phyloP scores from a whole-genome alignment of 2,329 filamentous ascomycete species.

The Thelonectria discophora region DNA sequence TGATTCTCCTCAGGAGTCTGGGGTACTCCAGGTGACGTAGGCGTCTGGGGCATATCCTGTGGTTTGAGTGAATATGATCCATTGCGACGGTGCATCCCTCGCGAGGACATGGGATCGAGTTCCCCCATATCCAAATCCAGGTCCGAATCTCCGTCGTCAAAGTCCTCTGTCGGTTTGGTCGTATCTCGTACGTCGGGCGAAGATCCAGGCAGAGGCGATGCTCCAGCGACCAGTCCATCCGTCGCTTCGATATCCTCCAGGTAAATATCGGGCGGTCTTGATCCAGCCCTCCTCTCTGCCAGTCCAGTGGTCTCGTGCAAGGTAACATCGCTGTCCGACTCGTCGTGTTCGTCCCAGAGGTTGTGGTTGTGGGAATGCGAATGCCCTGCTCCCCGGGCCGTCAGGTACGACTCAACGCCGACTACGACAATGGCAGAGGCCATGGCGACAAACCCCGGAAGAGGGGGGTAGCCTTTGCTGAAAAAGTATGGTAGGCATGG shows the following conservation, averaged over 20 bases:
- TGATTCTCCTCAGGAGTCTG: slow-evolving; percentile 66
- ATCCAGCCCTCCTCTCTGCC: slow-evolving; percentile 50
- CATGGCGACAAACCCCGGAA: slow-evolving; percentile 86
- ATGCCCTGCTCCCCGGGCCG: slow-evolving; percentile 71
- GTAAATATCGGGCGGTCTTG: slow-evolving; percentile 59
- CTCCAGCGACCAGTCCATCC: slow-evolving; percentile 65
- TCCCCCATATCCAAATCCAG: slow-evolving; percentile 70
- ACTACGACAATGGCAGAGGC: slow-evolving; percentile 83
- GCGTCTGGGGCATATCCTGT: slow-evolving; percentile 36
- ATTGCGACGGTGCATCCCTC: slow-evolving; percentile 37
- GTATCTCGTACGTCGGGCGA: slow-evolving; percentile 51
- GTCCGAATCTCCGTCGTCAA: slow-evolving; percentile 61
- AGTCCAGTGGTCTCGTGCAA: slow-evolving; percentile 45
- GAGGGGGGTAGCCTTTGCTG: slow-evolving; percentile 79
- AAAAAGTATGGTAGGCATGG: slow-evolving; percentile 82
- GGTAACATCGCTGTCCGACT: slow-evolving; percentile 45
- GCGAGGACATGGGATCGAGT: slow-evolving; percentile 56
- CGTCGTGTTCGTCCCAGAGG: slow-evolving; percentile 60
- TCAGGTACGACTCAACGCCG: slow-evolving; percentile 87
- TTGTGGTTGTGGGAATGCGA: slow-evolving; percentile 64
- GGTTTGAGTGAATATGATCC: slow-evolving; percentile 47
- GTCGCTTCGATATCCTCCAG: slow-evolving; percentile 60
- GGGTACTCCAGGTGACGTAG: slow-evolving; percentile 35
- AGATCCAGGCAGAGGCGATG: slow-evolving; percentile 66
- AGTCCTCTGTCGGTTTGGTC: slow-evolving; percentile 45